phyloP scores from a whole-genome alignment of 1,284 basidiomycete species.

The Rhodotorula mucilaginosa region DNA sequence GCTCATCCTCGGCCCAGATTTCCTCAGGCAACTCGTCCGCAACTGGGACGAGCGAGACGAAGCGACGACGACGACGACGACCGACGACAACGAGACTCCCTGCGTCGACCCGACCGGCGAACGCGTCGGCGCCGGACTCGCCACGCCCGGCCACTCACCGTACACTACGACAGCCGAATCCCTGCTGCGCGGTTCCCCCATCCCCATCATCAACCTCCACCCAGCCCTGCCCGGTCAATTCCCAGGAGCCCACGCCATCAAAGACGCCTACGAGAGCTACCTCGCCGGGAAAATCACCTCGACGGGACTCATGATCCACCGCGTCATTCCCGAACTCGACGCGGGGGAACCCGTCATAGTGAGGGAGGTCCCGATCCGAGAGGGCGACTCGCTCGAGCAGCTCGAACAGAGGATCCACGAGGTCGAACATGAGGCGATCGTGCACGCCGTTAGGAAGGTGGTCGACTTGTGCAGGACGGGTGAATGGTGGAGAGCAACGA shows the following conservation, averaged over 20 bases:
- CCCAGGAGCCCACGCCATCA: constrained; percentile 87
- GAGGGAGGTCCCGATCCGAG: constrained; percentile 68
- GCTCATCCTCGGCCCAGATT: constrained; percentile 71
- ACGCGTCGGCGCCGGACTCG: background rate
- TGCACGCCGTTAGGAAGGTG: constrained; percentile 57
- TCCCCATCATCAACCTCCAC: constrained; percentile 94
- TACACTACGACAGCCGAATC: constrained; percentile 2
- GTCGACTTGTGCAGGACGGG: constrained; percentile 12
- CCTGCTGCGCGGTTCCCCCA: constrained; percentile 48
- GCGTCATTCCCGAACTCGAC: constrained; percentile 90
- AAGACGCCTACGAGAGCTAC: constrained; percentile 84
- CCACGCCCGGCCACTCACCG: constrained; percentile 26
- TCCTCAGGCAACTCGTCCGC: constrained; percentile 53
- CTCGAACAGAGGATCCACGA: constrained; percentile 78
- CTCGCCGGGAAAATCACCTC: constrained; percentile 53
- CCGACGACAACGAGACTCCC: background rate
- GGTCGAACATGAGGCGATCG: constrained; percentile 87
- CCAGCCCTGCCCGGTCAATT: constrained; percentile 84
- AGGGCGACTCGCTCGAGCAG: constrained; percentile 66
- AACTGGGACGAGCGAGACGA: constrained; percentile 23
- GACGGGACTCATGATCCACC: constrained; percentile 91
- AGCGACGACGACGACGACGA: background rate
- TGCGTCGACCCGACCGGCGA: constrained; percentile 9
- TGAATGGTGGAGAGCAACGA: constrained; percentile 25
- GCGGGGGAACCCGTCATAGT: constrained; percentile 83